Conservation (phyloP, 139 green algal species). For the Asterochloris erici region DNA sequence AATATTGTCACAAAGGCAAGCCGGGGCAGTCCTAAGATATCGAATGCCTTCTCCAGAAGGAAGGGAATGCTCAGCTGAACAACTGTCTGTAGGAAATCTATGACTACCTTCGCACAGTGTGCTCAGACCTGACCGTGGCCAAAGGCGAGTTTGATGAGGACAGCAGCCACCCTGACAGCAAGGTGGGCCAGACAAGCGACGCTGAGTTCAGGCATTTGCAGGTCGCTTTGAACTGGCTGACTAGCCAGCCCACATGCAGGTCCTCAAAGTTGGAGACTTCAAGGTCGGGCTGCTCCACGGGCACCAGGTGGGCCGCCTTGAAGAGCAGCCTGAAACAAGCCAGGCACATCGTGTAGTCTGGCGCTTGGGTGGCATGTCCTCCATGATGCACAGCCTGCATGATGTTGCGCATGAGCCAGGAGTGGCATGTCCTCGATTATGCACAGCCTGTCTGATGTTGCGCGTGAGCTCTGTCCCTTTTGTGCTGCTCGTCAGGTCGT, state of each 20-base stretch:
- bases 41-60: neutral
- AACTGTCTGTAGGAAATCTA: slow-evolving; percentile 58
- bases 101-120: slow-evolving; percentile 85
- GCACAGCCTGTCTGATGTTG: no score
- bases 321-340: neutral
- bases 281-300: slow-evolving; percentile 87
- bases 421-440: no score
- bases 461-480: no score
- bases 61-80: neutral
- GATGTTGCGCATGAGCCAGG: no score
- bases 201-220: neutral
- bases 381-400: no score
- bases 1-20: slow-evolving; percentile 84
- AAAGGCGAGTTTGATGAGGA: slow-evolving; percentile 92
- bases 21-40: neutral
- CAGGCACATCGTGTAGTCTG: no score
- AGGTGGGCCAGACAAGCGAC: slow-evolving; percentile 28
- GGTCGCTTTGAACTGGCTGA: neutral
- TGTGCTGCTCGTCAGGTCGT: slow-evolving; percentile 58
- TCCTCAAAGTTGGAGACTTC: slow-evolving; percentile 80
- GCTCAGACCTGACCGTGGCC: slow-evolving; percentile 65
- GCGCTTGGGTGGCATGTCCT: no score
- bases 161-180: slow-evolving; percentile 58
- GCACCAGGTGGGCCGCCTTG: slow-evolving; percentile 60
- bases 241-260: slow-evolving; percentile 40